Conservation (phyloP, 1,284 basidiomycete species). For the Ceratobasidium sp. region DNA sequence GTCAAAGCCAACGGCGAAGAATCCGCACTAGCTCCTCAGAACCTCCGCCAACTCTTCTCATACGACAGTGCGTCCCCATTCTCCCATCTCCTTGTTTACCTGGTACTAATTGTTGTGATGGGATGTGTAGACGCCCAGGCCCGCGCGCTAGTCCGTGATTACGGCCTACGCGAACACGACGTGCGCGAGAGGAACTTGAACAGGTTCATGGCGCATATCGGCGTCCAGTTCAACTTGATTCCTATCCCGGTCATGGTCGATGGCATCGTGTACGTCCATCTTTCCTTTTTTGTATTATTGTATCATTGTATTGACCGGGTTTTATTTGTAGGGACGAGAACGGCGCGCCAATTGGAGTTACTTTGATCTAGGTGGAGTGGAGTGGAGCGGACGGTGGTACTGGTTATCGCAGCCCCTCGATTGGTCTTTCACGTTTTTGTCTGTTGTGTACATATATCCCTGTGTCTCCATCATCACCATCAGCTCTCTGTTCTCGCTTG, state of each 20-base stretch:
- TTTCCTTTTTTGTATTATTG: not conserved
- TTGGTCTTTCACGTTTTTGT: not conserved
- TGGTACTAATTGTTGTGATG: not conserved
- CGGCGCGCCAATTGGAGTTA: constrained; percentile 37
- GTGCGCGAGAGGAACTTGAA: constrained; percentile 49
- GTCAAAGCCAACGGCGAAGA: constrained; percentile 63
- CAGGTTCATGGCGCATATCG: constrained; percentile 49
- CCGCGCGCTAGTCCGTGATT: constrained; percentile 62
- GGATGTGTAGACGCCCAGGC: constrained; percentile 57
- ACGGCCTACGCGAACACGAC: constrained; percentile 62
- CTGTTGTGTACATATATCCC: constrained; percentile 1
- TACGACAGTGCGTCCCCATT: constrained; percentile 63
- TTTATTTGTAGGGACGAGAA: constrained; percentile 32
- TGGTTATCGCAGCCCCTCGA: too few species aligned
- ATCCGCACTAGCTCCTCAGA: constrained; percentile 65
- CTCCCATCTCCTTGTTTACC: not conserved
- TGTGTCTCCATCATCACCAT: not conserved
- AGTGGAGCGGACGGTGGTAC: too few species aligned
- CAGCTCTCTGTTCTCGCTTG: too few species aligned
- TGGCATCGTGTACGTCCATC: constrained; percentile 26
- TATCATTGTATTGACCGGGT: not conserved
- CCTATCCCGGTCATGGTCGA: constrained; percentile 44
- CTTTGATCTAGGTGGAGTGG: constrained; percentile 19
- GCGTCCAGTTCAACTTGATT: constrained; percentile 50
- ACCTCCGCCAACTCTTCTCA: constrained; percentile 64